These are phyloP conservation scores for Gossypium schwendimanii DNA, from an alignment of 441 rosid species.

Conservation along the genomic window DNA sequence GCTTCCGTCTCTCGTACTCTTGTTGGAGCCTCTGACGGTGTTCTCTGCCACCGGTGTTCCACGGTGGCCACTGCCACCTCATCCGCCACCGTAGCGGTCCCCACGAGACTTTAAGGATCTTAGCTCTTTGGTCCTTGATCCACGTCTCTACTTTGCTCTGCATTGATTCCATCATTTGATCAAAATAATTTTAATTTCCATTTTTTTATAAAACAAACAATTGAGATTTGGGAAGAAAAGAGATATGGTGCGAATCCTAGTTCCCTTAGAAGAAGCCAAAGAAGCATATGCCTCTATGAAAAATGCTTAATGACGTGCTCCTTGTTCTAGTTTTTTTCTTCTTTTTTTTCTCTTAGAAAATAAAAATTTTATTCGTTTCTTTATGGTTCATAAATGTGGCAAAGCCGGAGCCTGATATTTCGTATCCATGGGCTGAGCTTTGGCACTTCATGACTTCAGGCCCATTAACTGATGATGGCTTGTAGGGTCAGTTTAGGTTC, in stretches of 20 bases:
- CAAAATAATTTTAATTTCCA: neutral
- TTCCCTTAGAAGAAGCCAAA: neutral
- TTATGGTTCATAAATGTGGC: too few species aligned
- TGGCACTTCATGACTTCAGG: too few species aligned
- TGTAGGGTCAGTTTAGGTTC: too few species aligned
- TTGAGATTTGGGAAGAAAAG: neutral
- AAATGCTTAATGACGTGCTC: neutral
- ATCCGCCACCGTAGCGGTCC: slow-evolving; percentile 70
- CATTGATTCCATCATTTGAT: slow-evolving; percentile 49
- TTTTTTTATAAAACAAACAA: neutral
- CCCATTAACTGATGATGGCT: too few species aligned
- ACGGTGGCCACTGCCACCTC: slow-evolving; percentile 80
- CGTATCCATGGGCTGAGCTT: neutral
- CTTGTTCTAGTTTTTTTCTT: neutral
- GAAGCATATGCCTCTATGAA: neutral
- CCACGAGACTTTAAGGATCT: slow-evolving; percentile 67
- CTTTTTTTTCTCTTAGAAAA: neutral
- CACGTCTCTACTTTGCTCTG: slow-evolving; percentile 76
- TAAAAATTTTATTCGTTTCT: neutral
- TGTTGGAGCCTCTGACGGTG: slow-evolving; percentile 60
- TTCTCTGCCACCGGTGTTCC: slow-evolving; percentile 45
- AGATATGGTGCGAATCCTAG: neutral
- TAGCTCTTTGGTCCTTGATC: slow-evolving; percentile 83
- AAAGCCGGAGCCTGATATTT: neutral
- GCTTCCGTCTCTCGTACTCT: slow-evolving; percentile 66